Conservation (phyloP, 345 rosid genomes). For the Angophora floribunda region DNA sequence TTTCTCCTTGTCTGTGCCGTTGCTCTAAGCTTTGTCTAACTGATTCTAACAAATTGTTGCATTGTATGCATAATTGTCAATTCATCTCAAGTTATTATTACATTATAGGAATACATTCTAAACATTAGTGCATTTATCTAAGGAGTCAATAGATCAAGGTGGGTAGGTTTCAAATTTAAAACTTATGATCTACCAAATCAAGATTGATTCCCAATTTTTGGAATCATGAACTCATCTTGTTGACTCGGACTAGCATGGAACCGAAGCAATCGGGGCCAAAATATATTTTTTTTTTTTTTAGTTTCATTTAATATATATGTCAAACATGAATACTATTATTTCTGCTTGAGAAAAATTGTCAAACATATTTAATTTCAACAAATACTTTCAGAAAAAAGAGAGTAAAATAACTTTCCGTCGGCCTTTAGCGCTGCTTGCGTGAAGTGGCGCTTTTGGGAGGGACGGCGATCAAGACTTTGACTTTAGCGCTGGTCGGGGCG, state of each 20-base stretch:
- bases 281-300: rapidly evolving
- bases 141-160: rapidly evolving
- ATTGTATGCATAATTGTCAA: neutral
- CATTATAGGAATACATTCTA: neutral
- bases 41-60: neutral
- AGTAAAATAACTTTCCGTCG: neutral
- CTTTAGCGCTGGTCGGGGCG: neutral
- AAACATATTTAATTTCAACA: neutral
- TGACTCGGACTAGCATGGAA: no score
- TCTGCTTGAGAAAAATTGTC: neutral
- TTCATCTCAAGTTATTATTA: neutral
- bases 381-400: neutral
- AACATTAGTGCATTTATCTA: neutral
- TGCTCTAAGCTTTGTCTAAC: neutral
- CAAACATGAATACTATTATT: neutral
- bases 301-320: neutral
- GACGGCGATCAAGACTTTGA: no score
- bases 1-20: neutral
- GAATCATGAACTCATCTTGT: no score
- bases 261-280: no score
- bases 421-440: neutral
- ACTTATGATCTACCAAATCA: no score
- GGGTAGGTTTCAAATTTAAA: neutral
- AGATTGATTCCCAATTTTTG: no score
- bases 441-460: neutral